A percentile compares a stretch with the other conserved stretches of the same genome.
These are phyloP conservation scores for Amauroascus verrucosus DNA, from an alignment of 2,329 filamentous ascomycete genomes.

Conservation along the genomic window DNA sequence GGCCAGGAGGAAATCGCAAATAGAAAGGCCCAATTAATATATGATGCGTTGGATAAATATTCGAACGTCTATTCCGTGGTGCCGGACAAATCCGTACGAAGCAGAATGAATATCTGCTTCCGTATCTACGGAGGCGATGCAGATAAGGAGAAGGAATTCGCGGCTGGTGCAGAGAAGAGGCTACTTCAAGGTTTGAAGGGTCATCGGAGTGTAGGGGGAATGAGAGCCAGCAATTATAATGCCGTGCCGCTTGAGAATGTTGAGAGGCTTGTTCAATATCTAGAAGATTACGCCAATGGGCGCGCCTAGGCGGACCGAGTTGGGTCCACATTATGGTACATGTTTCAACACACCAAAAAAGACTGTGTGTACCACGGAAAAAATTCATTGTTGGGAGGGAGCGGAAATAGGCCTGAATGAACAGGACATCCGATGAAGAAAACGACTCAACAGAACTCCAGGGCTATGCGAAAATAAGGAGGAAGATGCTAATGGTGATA, in stretches of 20 bases:
- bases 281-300: slow-evolving; percentile 44
- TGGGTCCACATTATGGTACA: neutral
- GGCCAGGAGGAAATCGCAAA: slow-evolving; percentile 66
- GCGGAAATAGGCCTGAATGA: neutral
- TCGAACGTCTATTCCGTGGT: slow-evolving; percentile 67
- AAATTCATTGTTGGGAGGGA: neutral
- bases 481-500: neutral
- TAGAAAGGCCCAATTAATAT: slow-evolving; percentile 67
- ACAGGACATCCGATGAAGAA: neutral
- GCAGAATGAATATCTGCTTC: slow-evolving; percentile 94
- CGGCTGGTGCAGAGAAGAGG: slow-evolving; percentile 57
- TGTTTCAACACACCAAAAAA: slow-evolving; percentile 1
- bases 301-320: neutral
- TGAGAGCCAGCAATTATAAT: slow-evolving; percentile 84
- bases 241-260: slow-evolving; percentile 51
- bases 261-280: slow-evolving; percentile 34
- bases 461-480: slow-evolving; percentile 6
- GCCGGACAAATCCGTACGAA: slow-evolving; percentile 63
- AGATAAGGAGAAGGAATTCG: slow-evolving; percentile 67
- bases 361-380: neutral
- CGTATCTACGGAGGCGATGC: slow-evolving; percentile 56
- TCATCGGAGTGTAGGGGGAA: slow-evolving; percentile 75
- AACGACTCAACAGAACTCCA: slow-evolving; percentile 12
- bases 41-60: slow-evolving; percentile 63
- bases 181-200: slow-evolving; percentile 76